phyloP scores from a whole-genome alignment of 1,284 basidiomycete species.

The Caloboletus firmus region DNA sequence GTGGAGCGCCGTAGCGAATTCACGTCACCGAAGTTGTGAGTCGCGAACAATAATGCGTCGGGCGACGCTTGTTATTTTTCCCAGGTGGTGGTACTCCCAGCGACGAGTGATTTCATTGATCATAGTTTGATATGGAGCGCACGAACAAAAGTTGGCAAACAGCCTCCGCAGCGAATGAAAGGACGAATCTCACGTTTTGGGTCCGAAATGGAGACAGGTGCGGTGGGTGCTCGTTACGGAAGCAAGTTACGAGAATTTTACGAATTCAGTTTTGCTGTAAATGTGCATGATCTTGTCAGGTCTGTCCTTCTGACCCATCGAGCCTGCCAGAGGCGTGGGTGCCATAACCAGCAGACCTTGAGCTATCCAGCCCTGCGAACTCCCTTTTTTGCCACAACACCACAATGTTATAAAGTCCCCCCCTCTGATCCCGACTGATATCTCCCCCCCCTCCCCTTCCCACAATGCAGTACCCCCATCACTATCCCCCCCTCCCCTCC shows the following conservation, averaged over 20 bases:
- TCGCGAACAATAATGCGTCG: too few species aligned
- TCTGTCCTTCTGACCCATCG: conserved; percentile 33
- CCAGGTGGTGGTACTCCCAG: conserved; percentile 11
- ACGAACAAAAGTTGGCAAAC: background rate
- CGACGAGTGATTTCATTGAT: conserved; percentile 32
- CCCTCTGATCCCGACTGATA: conserved; percentile 6
- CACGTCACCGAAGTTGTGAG: too few species aligned
- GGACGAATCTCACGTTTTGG: conserved; percentile 24
- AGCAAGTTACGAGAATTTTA: conserved; percentile 26
- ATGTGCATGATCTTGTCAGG: conserved; percentile 29
- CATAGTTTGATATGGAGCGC: conserved; percentile 16
- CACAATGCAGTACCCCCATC: conserved; percentile 18
- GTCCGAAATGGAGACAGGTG: conserved; percentile 27
- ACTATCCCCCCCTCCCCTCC: background rate
- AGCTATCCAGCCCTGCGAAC: conserved; percentile 24
- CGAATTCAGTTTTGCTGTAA: conserved; percentile 33
- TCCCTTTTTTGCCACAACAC: conserved; percentile 20
- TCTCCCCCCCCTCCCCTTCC: conserved; percentile 7
- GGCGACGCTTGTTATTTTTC: too few species aligned
- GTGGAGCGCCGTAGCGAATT: conserved; percentile 19
- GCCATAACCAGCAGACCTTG: conserved; percentile 28
- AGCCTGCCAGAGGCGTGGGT: conserved; percentile 35
- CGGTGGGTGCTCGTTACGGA: conserved; percentile 32
- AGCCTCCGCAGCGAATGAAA: conserved; percentile 18
- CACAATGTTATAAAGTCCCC: conserved; percentile 37